phyloP scores from a whole-genome alignment of 306 rosid genomes.

The Lathyrus aphaca region DNA sequence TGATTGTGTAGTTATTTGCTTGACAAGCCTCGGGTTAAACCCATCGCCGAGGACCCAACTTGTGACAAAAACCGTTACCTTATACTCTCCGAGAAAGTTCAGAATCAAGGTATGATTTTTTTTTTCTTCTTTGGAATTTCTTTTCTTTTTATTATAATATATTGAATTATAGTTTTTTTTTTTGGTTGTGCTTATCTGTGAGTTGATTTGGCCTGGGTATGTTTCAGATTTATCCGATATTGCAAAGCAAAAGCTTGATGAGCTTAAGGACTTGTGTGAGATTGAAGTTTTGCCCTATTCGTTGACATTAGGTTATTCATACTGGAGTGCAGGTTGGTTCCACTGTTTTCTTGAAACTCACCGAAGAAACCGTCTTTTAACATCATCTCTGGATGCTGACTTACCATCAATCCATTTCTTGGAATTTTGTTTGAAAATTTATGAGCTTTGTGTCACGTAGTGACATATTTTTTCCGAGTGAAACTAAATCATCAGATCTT shows the following conservation, averaged over 20 bases:
- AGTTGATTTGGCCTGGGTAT: conserved; percentile 27
- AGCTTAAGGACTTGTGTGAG: conserved; percentile 67
- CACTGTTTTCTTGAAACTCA: conserved; percentile 25
- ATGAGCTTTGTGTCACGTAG: conserved; percentile 9
- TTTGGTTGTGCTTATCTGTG: conserved; percentile 16
- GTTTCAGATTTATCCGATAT: conserved; percentile 70
- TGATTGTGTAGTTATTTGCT: conserved; percentile 63
- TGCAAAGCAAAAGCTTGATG: conserved; percentile 64
- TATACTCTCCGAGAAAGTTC: conserved; percentile 69
- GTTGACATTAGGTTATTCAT: conserved; percentile 80
- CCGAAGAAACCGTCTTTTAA: conserved; percentile 10
- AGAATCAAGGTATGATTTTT: conserved; percentile 55
- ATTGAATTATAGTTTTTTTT: conserved; percentile 19
- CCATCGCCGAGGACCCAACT: conserved; percentile 78
- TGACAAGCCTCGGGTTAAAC: conserved; percentile 84
- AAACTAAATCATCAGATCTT: conserved; percentile 3
- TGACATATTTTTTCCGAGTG: conserved; percentile 4
- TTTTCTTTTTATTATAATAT: conserved; percentile 1
- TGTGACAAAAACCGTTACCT: conserved; percentile 68
- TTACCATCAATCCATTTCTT: background rate
- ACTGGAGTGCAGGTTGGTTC: conserved; percentile 89
- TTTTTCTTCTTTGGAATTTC: background rate
- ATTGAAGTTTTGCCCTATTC: conserved; percentile 81
- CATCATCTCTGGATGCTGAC: background rate
- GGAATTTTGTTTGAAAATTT: conserved; percentile 7